Evolutionary conservation across 179 eudicot genomes (phyloP), one percentile per base, ranked within the genome.

Genomic region (Heliamphora pulchella): DNA sequence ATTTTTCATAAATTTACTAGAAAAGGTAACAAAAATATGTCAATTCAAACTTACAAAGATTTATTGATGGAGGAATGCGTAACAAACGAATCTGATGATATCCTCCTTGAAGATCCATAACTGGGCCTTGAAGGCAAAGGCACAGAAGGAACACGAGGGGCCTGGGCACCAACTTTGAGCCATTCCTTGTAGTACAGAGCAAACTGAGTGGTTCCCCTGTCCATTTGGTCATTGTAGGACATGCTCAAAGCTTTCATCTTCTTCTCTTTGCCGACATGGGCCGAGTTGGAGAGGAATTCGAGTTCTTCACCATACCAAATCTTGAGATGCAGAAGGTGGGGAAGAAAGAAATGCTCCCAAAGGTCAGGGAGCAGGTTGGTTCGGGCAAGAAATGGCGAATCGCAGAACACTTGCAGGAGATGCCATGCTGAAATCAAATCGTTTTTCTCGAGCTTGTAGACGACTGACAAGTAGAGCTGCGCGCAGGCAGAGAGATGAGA

Each of bases 331-430:
- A 89, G 87, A 15, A 89, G 87, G 58, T 89, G 91, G 31, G 89
- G 91, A 11, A 89, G 87, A 72, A 89, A 89, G 39, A 89, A 84
- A 81, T 89, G 91, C 76, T 87, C 88, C 89, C 91, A 89, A 46
- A 89, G 81, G 3, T 89, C 91, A 51, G 87, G 86, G 50, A 89
- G 83, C 84, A 89, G 78, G 74, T 83, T 87, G 0, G 83, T 80
- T 7, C 91, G 85, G 2, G 89, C 88, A n/a, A 89, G 79, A 58
- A 61, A 83, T 0, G 91, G 91, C 6, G 89, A 80, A 68, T 85
- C 89, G 43, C 77, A 70, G 74, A 87, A 89, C 0, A 89, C 89
- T 79, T 84, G 85, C 31, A 89, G 81, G 58, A 87, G 76, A 77
- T 89, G 85, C 74, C 78, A 82, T 0, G 91, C 88, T 15, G 86